Evolutionary conservation across 2,329 filamentous ascomycete species (phyloP), one percentile per base, ranked within the genome.

Genomic region (Neopestalotiopsis rosae): DNA sequence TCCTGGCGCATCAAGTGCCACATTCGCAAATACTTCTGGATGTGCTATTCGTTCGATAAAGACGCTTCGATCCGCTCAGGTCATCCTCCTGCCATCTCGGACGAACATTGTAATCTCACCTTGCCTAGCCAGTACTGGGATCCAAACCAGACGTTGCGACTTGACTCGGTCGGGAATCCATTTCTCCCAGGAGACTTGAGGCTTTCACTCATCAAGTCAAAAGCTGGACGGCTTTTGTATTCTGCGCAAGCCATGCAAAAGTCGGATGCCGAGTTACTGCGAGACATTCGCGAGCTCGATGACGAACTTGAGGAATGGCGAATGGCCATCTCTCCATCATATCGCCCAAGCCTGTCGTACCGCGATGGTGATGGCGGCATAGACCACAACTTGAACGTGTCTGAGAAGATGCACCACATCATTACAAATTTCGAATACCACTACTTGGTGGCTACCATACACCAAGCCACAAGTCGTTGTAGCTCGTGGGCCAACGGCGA

Each of bases 281-380:
- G 82, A 10, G 82, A 85, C 3, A 89, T 90, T 13, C 83, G 87
- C 5, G 84, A 88, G 73, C 77, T 90, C 0, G 88, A 90, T 68
- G 84, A 87, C 28, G 85, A 88, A 38, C 77, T 90, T 0, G 88
- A 90, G 61, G 75, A 75, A 13, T 90, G 88, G 88, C 81, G 88
- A 0, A 71, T 83, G 1, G 86, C 86, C 0, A 73, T 89, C 0
- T 84, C 85, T 0, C 72, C 74, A 0, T 71, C 79, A 6, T 84
- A 80, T 67, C 79, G 86, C 2, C 88, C 87, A 0, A 81, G 79
- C 0, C 75, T 89, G 9, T 84, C 85, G 0, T 81, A 0, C 73
- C 79, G 7, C 74, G 79, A 4, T 34, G 49, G 68, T 75, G 9
- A 73, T 67, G 7, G 38, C 1, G 68, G 75, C 2, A 71, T 75